Evolutionary conservation across 257 asterid genomes (phyloP).

Genomic region (Lavandula angustifolia): DNA sequence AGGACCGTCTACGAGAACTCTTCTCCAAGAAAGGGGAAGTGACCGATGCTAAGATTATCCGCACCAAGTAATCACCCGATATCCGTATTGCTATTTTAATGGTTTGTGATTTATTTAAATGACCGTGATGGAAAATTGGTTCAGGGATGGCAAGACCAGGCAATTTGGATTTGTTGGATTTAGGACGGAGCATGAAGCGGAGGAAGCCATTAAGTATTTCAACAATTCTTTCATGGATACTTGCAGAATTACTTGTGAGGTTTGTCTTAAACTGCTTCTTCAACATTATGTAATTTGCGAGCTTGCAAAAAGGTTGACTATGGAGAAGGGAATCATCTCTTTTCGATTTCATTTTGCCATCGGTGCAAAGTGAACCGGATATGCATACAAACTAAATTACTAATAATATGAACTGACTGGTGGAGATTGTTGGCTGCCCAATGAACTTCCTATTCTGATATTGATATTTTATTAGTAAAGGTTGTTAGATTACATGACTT

Average conservation of each 20-base stretch:
- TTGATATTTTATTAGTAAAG: slow-evolving; percentile 6
- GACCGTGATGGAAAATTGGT: slow-evolving; percentile 18
- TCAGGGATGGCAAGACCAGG: slow-evolving; percentile 91
- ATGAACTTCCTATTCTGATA: slow-evolving; percentile 10
- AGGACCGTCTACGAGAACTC: slow-evolving; percentile 79
- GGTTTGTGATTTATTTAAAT: not conserved
- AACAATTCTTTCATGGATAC: slow-evolving; percentile 71
- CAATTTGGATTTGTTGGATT: slow-evolving; percentile 86
- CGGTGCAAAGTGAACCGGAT: not conserved
- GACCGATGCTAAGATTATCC: slow-evolving; percentile 89
- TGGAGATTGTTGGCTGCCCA: slow-evolving; percentile 12
- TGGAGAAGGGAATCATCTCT: no score
- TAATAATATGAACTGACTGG: not conserved
- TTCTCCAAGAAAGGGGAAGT: slow-evolving; percentile 94
- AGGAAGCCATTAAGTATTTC: slow-evolving; percentile 64
- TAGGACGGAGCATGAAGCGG: slow-evolving; percentile 75
- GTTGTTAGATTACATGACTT: slow-evolving; percentile 7
- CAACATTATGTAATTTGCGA: not conserved
- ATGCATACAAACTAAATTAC: not conserved
- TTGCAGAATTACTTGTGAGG: slow-evolving; percentile 78
- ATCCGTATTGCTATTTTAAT: not conserved
- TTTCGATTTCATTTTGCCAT: not conserved
- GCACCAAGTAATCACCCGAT: slow-evolving; percentile 60
- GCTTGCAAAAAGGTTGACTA: no score
- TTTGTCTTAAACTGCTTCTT: slow-evolving; percentile 33